These are phyloP conservation scores for Cicer arietinum DNA, from an alignment of 306 rosid genomes.

Conservation along the genomic window DNA sequence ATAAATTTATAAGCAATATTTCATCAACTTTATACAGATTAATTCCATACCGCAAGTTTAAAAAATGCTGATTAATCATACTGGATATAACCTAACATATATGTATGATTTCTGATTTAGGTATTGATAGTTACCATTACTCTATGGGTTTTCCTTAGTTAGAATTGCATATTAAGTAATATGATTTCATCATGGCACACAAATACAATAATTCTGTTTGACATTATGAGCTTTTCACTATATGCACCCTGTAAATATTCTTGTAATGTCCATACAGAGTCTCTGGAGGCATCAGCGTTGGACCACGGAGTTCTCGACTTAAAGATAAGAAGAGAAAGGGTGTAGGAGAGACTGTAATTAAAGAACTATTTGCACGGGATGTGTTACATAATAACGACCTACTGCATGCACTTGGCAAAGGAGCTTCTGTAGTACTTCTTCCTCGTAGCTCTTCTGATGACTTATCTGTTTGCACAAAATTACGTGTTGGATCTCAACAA, in stretches of 20 bases:
- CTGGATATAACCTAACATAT: slow-evolving; percentile 2
- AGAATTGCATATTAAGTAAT: slow-evolving; percentile 33
- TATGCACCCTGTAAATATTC: slow-evolving; percentile 36
- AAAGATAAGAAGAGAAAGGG: slow-evolving; percentile 83
- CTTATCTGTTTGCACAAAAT: slow-evolving; percentile 77
- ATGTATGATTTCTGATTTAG: neutral
- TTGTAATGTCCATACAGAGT: slow-evolving; percentile 61
- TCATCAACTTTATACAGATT: slow-evolving; percentile 2
- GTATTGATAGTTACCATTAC: neutral
- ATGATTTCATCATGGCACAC: slow-evolving; percentile 37
- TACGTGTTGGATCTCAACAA: slow-evolving; percentile 72
- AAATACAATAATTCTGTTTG: slow-evolving; percentile 38
- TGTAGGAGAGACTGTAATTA: slow-evolving; percentile 91
- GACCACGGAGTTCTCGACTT: slow-evolving; percentile 94
- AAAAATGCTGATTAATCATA: neutral
- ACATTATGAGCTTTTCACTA: slow-evolving; percentile 17
- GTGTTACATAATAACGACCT: slow-evolving; percentile 74
- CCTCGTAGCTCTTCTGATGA: slow-evolving; percentile 80
- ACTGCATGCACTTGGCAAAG: slow-evolving; percentile 81
- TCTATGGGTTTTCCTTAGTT: slow-evolving; percentile 6
- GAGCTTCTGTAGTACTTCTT: slow-evolving; percentile 79
- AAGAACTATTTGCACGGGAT: slow-evolving; percentile 82
- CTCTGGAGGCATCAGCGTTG: slow-evolving; percentile 59
- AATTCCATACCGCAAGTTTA: neutral
- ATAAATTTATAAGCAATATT: neutral